Percentiles rank a stretch among this genome's conserved stretches.
phyloP scores from a whole-genome alignment of 495 filamentous ascomycete species.

The Lindgomyces ingoldianus region DNA sequence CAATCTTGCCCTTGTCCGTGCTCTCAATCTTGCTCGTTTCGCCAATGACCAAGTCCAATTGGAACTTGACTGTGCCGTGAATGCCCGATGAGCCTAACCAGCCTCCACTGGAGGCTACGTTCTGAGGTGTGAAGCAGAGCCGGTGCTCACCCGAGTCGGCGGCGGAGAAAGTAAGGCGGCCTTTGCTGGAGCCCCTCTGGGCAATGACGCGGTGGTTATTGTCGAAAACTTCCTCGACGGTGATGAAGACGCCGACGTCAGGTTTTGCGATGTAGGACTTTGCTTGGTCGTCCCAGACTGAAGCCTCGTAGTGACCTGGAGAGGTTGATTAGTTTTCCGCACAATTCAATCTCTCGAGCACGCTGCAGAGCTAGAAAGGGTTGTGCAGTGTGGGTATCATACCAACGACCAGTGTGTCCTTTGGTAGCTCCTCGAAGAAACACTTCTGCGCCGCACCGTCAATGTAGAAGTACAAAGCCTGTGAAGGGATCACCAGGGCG shows the following conservation, averaged over 20 bases:
- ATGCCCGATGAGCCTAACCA: slow-evolving; percentile 68
- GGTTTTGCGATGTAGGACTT: slow-evolving; percentile 68
- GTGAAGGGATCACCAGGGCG: slow-evolving; percentile 57
- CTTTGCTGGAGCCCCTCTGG: slow-evolving; percentile 71
- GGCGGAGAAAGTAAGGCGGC: slow-evolving; percentile 94
- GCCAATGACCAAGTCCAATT: slow-evolving; percentile 90
- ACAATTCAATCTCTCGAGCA: too few species aligned
- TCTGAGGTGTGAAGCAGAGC: slow-evolving; percentile 86
- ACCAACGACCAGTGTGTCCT: slow-evolving; percentile 96
- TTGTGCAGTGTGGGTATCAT: slow-evolving; percentile 31
- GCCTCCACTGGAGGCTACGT: slow-evolving; percentile 56
- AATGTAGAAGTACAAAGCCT: slow-evolving; percentile 94
- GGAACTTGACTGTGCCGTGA: slow-evolving; percentile 75
- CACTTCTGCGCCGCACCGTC: slow-evolving; percentile 80
- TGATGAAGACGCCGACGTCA: slow-evolving; percentile 79
- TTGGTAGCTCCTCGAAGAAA: slow-evolving; percentile 97
- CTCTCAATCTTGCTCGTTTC: slow-evolving; percentile 94
- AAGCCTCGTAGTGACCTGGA: slow-evolving; percentile 77
- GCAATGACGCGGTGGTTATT: slow-evolving; percentile 94
- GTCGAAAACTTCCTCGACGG: slow-evolving; percentile 95
- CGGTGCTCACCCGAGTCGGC: slow-evolving; percentile 91
- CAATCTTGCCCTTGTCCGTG: slow-evolving; percentile 88
- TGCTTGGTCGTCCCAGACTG: slow-evolving; percentile 70
- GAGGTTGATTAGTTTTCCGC: slow-evolving; percentile 3
- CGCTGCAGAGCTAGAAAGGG: background rate